Conservation (phyloP, 768 basidiomycete species). For the Imleria badia region DNA sequence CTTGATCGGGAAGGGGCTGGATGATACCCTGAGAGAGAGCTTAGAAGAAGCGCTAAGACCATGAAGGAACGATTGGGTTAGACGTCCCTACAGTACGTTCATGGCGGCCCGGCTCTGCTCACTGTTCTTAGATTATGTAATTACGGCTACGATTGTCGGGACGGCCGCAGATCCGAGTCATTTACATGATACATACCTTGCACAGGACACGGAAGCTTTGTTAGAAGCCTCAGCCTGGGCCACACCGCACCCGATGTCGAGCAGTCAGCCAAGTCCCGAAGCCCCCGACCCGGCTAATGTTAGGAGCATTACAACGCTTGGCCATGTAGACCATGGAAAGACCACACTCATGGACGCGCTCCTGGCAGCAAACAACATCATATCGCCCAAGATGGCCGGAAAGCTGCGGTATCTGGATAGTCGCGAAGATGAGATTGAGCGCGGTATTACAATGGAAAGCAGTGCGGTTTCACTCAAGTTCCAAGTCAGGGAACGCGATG, state of each 20-base stretch:
- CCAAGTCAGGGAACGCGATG: conserved; percentile 67
- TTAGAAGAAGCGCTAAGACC: conserved; percentile 35
- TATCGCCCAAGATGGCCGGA: conserved; percentile 91
- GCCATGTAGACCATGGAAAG: conserved; percentile 96
- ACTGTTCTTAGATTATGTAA: conserved; percentile 4
- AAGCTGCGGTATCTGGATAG: conserved; percentile 96
- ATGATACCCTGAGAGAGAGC: conserved; percentile 53
- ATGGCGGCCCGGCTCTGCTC: too few species aligned
- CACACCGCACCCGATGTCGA: conserved; percentile 20
- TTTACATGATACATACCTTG: neutral
- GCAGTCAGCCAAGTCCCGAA: conserved; percentile 15
- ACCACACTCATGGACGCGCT: conserved; percentile 94
- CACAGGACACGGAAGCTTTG: neutral
- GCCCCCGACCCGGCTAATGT: conserved; percentile 44
- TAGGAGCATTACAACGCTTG: conserved; percentile 81
- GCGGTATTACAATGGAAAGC: conserved; percentile 99
- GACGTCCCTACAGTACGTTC: neutral
- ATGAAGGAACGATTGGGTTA: neutral
- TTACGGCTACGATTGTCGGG: neutral
- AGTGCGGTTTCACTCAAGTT: conserved; percentile 92
- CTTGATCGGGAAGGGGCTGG: conserved; percentile 81
- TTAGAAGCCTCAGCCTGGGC: neutral
- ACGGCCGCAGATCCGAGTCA: neutral
- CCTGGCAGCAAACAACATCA: conserved; percentile 96
- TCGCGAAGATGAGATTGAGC: conserved; percentile 94